Evolutionary conservation across 345 rosid genomes (phyloP), one percentile per base, ranked within the genome.

Genomic region (Salix dunnii): DNA sequence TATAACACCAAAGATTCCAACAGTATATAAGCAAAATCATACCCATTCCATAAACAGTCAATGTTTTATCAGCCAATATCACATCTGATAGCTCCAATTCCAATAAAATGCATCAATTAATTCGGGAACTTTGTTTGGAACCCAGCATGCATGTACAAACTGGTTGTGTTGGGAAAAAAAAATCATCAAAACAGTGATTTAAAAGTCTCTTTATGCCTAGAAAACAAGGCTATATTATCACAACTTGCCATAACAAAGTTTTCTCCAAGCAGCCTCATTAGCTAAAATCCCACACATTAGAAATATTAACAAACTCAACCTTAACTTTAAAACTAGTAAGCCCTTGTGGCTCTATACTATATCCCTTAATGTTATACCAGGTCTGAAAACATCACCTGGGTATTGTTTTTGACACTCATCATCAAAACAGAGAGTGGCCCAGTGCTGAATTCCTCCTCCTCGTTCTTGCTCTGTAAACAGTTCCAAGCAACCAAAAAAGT

Each of bases 371-470:
- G 63, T n/a, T n/a, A n/a, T 58, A 9, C 28, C 10, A 58, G 62
- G 63, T 58, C 63, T 58, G 63, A 58, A 61, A 35, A 74, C 27
- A 20, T 31, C 86, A 94, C 99, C 91, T 96, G 98, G 43, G 98
- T 96, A 85, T 96, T 96, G 66, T 92, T 96, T 81, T 90, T 92
- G 4, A 92, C 97, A 70, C 98, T 96, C 98, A 96, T 91, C 99
- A 94, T 94, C 65, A 94, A 84, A 64, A 96, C 99, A 7, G 99
- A 96, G 30, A 96, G 91, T 0, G 99, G 99, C 38, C 98, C 99
- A 0, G 98, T 96, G 89, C 87, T 96, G 81, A 96, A 94, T 31
- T 96, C 98, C 83, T 96, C 98, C 76, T 96, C 99, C 84, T 96
- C 97, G 1, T 73, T 96, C 89, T 94, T 92, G 48, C 27, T 17